Conservation (phyloP, 768 basidiomycete species). For the Suillus spraguei region DNA sequence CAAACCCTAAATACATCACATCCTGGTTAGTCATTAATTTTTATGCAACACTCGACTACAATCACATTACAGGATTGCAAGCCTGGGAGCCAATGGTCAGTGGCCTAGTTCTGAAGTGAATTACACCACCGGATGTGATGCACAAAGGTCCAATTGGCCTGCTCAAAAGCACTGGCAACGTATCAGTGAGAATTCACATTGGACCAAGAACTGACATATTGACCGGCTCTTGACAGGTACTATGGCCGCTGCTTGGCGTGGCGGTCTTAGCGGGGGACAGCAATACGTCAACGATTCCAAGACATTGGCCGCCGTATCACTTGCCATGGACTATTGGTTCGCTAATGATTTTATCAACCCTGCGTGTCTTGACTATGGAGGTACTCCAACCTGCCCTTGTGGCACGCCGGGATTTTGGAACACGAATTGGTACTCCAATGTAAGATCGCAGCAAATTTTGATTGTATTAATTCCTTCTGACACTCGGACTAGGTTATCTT, state of each 20-base stretch:
- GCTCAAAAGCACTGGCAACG: constrained; percentile 61
- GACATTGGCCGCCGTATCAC: constrained; percentile 43
- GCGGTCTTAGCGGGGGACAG: constrained; percentile 44
- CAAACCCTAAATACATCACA: constrained; percentile 28
- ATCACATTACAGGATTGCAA: constrained; percentile 42
- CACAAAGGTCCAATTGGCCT: constrained; percentile 71
- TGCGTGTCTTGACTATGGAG: constrained; percentile 60
- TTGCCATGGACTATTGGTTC: constrained; percentile 69
- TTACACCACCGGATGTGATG: constrained; percentile 63
- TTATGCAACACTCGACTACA: not conserved
- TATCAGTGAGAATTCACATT: constrained; percentile 39
- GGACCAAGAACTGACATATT: not conserved
- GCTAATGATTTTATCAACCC: constrained; percentile 54
- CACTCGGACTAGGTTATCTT: constrained; percentile 49
- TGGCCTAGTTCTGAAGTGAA: constrained; percentile 61
- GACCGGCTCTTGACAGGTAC: constrained; percentile 38
- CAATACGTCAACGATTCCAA: constrained; percentile 44
- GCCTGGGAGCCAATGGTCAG: constrained; percentile 48
- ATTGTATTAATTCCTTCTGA: not conserved
- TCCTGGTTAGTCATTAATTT: constrained; percentile 20
- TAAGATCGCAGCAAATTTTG: constrained; percentile 23
- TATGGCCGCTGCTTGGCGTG: constrained; percentile 61
- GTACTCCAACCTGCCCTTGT: constrained; percentile 56
- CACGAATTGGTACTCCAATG: constrained; percentile 67
- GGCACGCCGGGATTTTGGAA: constrained; percentile 57